Conservation (phyloP, 2,329 filamentous ascomycete species). For the Colletotrichum sp. region DNA sequence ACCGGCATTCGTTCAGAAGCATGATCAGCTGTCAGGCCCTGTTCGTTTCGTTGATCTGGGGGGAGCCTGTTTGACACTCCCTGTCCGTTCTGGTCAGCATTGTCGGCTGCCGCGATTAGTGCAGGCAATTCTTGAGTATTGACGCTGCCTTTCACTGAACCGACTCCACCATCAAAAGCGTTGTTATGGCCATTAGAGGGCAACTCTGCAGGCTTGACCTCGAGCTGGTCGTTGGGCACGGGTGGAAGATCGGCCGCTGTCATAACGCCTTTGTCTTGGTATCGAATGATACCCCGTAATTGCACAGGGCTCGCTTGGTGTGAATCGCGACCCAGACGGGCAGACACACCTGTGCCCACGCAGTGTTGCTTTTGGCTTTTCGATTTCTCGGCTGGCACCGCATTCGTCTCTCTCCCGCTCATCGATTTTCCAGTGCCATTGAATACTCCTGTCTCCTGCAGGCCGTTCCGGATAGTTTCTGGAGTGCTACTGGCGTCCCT, state of each 20-base stretch:
- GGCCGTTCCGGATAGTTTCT: neutral
- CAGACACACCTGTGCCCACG: neutral
- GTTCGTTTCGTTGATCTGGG: neutral
- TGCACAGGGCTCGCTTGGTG: too few relatives aligned
- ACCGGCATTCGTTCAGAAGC: neutral
- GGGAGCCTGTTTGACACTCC: neutral
- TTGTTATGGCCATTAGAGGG: neutral
- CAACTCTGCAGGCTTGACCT: neutral
- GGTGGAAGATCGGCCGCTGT: neutral
- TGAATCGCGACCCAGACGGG: too few relatives aligned
- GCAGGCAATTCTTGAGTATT: neutral
- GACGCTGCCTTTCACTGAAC: neutral
- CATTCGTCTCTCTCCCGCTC: neutral
- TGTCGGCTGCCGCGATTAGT: neutral
- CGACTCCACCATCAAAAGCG: neutral
- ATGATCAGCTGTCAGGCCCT: neutral
- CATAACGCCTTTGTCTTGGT: conserved; percentile 23
- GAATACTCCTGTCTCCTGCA: conserved; percentile 13
- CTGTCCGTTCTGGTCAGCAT: neutral
- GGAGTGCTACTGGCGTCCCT: neutral
- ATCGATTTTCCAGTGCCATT: neutral
- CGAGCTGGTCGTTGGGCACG: conserved; percentile 18
- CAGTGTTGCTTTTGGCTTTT: neutral
- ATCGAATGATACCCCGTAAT: conserved; percentile 12
- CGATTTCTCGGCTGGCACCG: neutral